These are phyloP conservation scores for Lizonia empirigonia DNA, from an alignment of 2,329 filamentous ascomycete species.

Conservation along the genomic window DNA sequence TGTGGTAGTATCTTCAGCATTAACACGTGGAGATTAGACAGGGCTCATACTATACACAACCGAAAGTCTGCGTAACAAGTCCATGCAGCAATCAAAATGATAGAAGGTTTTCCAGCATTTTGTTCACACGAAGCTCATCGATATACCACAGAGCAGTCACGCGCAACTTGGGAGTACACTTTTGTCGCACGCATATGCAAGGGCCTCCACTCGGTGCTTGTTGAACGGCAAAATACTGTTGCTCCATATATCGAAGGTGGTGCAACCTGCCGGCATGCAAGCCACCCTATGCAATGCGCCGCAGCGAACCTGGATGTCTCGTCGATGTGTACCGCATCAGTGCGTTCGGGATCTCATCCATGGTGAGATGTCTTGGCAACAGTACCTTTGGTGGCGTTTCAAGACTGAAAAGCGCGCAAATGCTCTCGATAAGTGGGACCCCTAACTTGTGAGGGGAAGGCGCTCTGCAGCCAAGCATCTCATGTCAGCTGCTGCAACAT, in stretches of 20 bases:
- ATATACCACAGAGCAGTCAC: not conserved
- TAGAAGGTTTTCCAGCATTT: not conserved
- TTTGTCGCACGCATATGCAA: not conserved
- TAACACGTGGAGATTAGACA: not conserved
- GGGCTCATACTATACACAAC: too few species aligned
- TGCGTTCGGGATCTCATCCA: not conserved
- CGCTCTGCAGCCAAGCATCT: conserved; percentile 7
- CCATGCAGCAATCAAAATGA: not conserved
- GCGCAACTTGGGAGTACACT: not conserved
- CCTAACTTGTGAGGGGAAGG: conserved; percentile 21
- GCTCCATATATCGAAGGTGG: not conserved
- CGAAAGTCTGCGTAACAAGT: not conserved
- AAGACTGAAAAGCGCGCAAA: conserved; percentile 34
- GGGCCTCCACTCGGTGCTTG: conserved; percentile 1
- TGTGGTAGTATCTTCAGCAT: not conserved
- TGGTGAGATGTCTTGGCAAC: conserved; percentile 9
- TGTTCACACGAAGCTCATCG: not conserved
- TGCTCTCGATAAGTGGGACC: conserved; percentile 21
- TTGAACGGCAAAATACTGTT: not conserved
- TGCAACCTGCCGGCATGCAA: conserved; percentile 5
- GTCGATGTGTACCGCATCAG: not conserved
- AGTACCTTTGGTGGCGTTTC: conserved; percentile 9
- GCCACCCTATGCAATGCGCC: not conserved
- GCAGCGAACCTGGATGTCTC: not conserved
- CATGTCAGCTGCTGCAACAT: not conserved